Base-by-base conservation (phyloP, 306 rosid genomes). In the Castanea crenata region DNA sequence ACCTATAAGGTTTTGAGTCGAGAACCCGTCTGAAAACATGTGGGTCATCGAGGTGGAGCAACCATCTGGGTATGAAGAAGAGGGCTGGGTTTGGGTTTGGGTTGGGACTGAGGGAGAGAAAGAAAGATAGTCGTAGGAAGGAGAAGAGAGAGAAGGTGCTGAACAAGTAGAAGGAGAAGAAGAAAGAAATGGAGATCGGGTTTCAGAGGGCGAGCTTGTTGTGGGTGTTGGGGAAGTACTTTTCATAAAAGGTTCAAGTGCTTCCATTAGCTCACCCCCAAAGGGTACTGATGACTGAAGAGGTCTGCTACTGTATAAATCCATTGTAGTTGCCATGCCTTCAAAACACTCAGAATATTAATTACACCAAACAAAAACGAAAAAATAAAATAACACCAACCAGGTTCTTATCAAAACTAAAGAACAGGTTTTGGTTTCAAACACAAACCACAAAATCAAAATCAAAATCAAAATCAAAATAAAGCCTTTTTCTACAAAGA, bases 201-300 rank as follows among this genome's bases (percentile, higher is more conserved):
- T 18, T 1, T 64, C 1, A 4, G 73, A 59, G 10, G 79, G 41
- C 1, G 82, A 83, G 3, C 80, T 70, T 21, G 86, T 58, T 18
- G 23, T 19, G n/a, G 51, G 9, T 18, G 71, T 19, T 19, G 27
- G 1, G 83, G 91, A 92, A 87, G 88, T 83, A 93, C 90, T 84
- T 80, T 90, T 96, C 87, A 96, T 96, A 91, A 96, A 96, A 93
- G 98, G 94, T 86, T 85, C 93, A 77, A 96, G 98, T 78, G 92
- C 98, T 89, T 96, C 99, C 99, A 96, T 96, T 49, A 96, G 81
- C 83, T 96, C 98, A 83, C 98, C 95, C 54, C 91, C 86, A 34
- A 81, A 82, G 1, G 92, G 89, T 83, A 86, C 93, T 61, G 98
- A 84, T 61, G 98, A 84, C 21, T 84, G 92, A 75, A 90, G 46